A percentile compares a stretch with the other conserved stretches of the same genome.
These are phyloP conservation scores for Podospora didyma DNA, from an alignment of 495 filamentous ascomycete genomes.

Conservation along the genomic window DNA sequence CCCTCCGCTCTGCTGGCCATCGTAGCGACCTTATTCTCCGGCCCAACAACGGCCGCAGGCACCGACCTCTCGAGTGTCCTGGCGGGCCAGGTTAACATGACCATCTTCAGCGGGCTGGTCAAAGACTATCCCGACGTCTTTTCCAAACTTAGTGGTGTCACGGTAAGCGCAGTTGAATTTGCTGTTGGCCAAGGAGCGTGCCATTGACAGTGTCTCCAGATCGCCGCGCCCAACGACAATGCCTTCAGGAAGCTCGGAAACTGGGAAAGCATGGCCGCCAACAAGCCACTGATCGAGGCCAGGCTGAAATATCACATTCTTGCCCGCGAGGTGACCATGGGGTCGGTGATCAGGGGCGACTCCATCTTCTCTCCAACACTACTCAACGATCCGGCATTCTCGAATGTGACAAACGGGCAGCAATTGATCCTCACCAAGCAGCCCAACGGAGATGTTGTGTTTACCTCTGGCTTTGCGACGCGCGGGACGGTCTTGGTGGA, in stretches of 20 bases:
- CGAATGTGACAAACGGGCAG: slow-evolving; percentile 25
- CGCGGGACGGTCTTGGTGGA: slow-evolving; percentile 24
- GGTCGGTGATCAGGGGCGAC: slow-evolving; percentile 20
- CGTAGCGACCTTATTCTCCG: background rate
- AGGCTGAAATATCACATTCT: slow-evolving; percentile 25
- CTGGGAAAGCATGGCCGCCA: slow-evolving; percentile 5
- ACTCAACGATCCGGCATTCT: slow-evolving; percentile 23
- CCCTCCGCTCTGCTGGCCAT: background rate
- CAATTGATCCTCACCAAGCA: slow-evolving; percentile 28
- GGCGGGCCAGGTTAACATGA: background rate
- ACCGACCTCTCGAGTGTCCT: background rate
- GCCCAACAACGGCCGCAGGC: background rate
- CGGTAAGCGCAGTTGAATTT: background rate
- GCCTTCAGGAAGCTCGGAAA: slow-evolving; percentile 25
- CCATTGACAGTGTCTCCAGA: background rate
- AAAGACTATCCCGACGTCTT: background rate
- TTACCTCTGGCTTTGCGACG: slow-evolving; percentile 27
- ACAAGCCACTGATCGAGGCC: slow-evolving; percentile 3
- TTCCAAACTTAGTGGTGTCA: background rate
- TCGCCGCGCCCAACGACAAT: slow-evolving; percentile 21
- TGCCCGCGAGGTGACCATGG: slow-evolving; percentile 4
- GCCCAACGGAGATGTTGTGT: slow-evolving; percentile 20
- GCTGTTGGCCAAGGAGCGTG: background rate
- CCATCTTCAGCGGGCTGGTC: background rate
- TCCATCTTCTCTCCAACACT: slow-evolving; percentile 45